These are phyloP conservation scores for Vanrija sp. DNA, from an alignment of 1,284 basidiomycete species.

Conservation along the genomic window DNA sequence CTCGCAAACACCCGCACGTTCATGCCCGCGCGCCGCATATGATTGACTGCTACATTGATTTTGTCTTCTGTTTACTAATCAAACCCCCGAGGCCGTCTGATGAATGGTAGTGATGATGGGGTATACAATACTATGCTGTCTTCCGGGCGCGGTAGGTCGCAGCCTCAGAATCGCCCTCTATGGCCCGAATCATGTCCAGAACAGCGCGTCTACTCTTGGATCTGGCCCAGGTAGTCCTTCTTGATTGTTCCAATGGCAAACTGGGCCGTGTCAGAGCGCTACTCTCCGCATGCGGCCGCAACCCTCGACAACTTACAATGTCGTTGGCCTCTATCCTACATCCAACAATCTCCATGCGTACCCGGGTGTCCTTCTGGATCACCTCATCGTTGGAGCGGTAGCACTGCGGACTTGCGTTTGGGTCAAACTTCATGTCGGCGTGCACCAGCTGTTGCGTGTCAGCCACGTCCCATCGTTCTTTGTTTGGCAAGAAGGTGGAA, in stretches of 20 bases:
- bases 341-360: conserved; percentile 93
- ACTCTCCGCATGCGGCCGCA: not conserved
- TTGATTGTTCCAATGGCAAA: conserved; percentile 93
- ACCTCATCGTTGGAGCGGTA: conserved; percentile 87
- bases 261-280: conserved; percentile 47
- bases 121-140: conserved; percentile 3
- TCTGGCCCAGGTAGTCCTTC: conserved; percentile 87
- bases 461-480: conserved; percentile 3
- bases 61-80: not conserved
- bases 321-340: conserved; percentile 96
- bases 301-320: conserved; percentile 62
- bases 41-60: not conserved
- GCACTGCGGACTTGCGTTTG: conserved; percentile 85
- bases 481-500: not conserved
- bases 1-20: no score
- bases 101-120: conserved; percentile 10
- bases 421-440: conserved; percentile 86
- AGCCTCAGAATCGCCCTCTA: not conserved
- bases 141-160: not conserved
- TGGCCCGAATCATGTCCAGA: not conserved
- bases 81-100: not conserved
- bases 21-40: not conserved
- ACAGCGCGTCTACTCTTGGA: conserved; percentile 45
- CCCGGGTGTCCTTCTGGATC: conserved; percentile 88
- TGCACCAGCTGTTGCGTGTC: conserved; percentile 68